Base-by-base conservation (phyloP, 2,329 filamentous ascomycete genomes). In the Capronia coronata region DNA sequence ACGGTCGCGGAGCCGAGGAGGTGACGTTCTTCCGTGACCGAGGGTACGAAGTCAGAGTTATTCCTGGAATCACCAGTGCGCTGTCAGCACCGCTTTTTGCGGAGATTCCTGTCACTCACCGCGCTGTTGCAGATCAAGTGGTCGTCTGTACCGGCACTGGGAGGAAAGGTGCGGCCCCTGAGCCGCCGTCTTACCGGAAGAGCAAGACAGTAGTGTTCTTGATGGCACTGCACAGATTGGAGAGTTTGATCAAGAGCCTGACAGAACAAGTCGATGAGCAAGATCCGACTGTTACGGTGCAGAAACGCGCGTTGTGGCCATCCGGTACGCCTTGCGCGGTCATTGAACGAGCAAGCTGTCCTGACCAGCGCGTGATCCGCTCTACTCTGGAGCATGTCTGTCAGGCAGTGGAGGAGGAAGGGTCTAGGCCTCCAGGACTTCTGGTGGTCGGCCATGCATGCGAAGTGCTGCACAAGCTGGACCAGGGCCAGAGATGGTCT, bases 121-220 rank as follows among this genome's bases (percentile, higher is more conserved):
- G 93, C 3, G 86, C 86, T 38, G 86, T 95, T 0, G 85, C 88
- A 2, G 93, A 98, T 63, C 90, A 97, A 67, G 83, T 98, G 0
- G 76, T 98, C 21, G 79, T 98, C n/a, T 97, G 93, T 70, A 98
- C 93, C 0, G 93, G 93, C 0, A 98, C 93, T 0, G 93, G 93
- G 1, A 81, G 93, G 62, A 94, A 94, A 69, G 93, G 93, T 10
- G 84, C 80, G 47, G 75, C 87, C 0, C 89, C 89, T 0, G 73
- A 79, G n/a, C 88, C 89, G 27, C 93, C 93, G 0, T 82, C 83
- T 55, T 95, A 82, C 65, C 79, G 90, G 0, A 66, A 76, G 1
- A 84, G 79, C 7, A 78, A 90, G 49, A 97, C 93, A 0, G 86
- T 93, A 1, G 86, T 98, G 2, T 95, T 97, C 58, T 71, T 98